Base-by-base conservation (phyloP, 2,329 filamentous ascomycete genomes). In the Colletotrichum simmondsii region DNA sequence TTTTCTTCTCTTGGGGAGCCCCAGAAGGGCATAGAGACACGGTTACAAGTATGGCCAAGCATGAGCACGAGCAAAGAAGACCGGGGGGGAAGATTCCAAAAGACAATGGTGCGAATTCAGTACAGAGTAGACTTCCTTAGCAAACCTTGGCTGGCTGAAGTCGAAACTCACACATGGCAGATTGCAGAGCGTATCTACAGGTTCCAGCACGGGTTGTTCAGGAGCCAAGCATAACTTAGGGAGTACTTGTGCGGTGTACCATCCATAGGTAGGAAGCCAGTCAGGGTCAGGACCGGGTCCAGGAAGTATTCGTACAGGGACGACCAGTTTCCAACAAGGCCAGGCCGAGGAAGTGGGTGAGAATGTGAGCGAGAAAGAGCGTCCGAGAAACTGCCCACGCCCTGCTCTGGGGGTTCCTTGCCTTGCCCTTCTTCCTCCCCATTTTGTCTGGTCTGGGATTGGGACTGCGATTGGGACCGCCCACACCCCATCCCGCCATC, bases 401-500 rank as follows among this genome's bases (percentile, higher is more conserved):
- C 54, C n/a, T 54, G 26, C 28, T 37, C 49, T 64, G 49, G 28
- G 28, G 24, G 35, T 54, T 30, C 67, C 61, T 65, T 65, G 35
- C 59, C 66, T 68, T 30, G 32, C 53, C 54, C 65, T 66, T 32
- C 68, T 30, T 70, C 42, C 46, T 49, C 61, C 58, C 53, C 56
- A 19, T 26, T 57, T 19, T 19, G 16, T 49, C 42, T 49, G 42
- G 19, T n/a, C 42, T 49, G 42, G 42, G 42, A 49, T 49, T 49
- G 7, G 42, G 42, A 49, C 19, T 49, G 4, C 42, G 42, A 49
- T 49, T 49, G 16, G 19, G 19, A 49, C 42, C 42, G 19, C 42
- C 42, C 42, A n/a, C 53, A 46, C 63, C 59, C 61, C 68, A 53
- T 62, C 61, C 72, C 65, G 62, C 42, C 32, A 56, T 69, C 69